A percentile compares a stretch with the other conserved stretches of the same genome.
Evolutionary conservation across 805 yeast genomes (phyloP).

Genomic region (Candida alai): DNA sequence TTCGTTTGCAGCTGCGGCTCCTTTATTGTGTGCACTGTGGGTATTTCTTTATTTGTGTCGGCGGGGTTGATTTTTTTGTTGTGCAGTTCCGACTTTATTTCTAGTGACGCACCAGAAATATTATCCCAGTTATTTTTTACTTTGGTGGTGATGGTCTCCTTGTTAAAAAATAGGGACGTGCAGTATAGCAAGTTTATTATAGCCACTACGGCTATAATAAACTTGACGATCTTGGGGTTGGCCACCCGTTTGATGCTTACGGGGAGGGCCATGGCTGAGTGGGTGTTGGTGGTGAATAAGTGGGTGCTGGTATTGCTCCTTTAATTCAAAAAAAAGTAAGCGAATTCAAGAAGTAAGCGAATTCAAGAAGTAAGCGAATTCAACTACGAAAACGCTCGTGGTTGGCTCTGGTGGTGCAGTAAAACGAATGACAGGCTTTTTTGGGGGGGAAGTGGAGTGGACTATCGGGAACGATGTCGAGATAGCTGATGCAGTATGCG

Average conservation of each 20-base stretch:
- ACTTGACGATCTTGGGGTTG: constrained; percentile 14
- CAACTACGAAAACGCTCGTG: too few species aligned
- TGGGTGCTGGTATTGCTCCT: too few species aligned
- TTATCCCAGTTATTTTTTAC: constrained; percentile 4
- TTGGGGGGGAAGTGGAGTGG: too few species aligned
- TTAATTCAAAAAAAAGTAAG: too few species aligned
- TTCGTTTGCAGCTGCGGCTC: constrained; percentile 1
- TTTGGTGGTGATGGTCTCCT: constrained; percentile 6
- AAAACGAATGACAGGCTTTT: too few species aligned
- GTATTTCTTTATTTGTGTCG: constrained; percentile 6
- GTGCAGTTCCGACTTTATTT: constrained; percentile 3
- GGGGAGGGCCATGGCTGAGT: constrained; percentile 3
- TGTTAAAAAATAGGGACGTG: constrained; percentile 15
- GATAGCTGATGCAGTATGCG: too few species aligned
- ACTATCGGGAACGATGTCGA: too few species aligned
- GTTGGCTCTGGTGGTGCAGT: too few species aligned
- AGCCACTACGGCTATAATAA: constrained; percentile 15
- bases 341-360: too few species aligned
- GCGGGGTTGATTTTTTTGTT: constrained; percentile 5
- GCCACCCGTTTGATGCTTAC: constrained; percentile 13
- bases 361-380: too few species aligned
- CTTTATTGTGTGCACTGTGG: constrained; percentile 3
- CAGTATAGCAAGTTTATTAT: constrained; percentile 16
- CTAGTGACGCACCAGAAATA: not conserved
- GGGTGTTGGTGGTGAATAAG: too few species aligned